Evolutionary conservation across 2,329 filamentous ascomycete genomes (phyloP), one percentile per base, ranked within the genome.

Genomic region (Thielaviopsis ethacetica): DNA sequence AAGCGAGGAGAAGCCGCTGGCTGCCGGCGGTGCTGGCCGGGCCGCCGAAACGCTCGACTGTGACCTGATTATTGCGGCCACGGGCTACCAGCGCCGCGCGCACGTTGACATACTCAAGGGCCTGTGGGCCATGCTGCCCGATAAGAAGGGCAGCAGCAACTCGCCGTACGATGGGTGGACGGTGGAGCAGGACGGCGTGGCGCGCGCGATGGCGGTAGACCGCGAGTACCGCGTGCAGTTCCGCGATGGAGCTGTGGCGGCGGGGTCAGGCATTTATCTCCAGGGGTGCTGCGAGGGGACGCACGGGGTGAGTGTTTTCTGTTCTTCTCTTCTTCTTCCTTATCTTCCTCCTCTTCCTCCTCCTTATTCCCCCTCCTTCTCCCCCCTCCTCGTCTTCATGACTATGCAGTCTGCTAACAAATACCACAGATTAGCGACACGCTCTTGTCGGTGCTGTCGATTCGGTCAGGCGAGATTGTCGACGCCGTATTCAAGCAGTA

Each of bases 251-350:
- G 76, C 79, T 54, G 85, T 97, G 38, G 78, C 82, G n/a, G 68
- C 77, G 0, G 81, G 84, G 52, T 85, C 88, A 15, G 91, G 91
- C 3, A 77, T 97, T 61, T 97, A 88, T 85, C 76, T 97, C 65
- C 93, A 97, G 70, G 91, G 91, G 34, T 96, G 91, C 73, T 94
- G 90, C 69, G 91, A 97, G 75, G 82, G 78, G 62, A 95, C 90
- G 38, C 91, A 97, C 70, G 91, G 91, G 61, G 86, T 91, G 79
- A 82, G 86, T 83, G 50, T 57, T 59, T 12, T 34, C 57, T 57
- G 17, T 49, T 30, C 49, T 22, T 52, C 22, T 34, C 10, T 9
- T 34, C 3, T 34, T 12, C 7, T 34, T 34, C 7, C 10, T 34
- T 34, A 10, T 34, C 10, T 21, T 54, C 52, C 5, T 26, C 34